Conservation (phyloP, 371 early-diverging fungal genomes). For the Rhizopus delemar region DNA sequence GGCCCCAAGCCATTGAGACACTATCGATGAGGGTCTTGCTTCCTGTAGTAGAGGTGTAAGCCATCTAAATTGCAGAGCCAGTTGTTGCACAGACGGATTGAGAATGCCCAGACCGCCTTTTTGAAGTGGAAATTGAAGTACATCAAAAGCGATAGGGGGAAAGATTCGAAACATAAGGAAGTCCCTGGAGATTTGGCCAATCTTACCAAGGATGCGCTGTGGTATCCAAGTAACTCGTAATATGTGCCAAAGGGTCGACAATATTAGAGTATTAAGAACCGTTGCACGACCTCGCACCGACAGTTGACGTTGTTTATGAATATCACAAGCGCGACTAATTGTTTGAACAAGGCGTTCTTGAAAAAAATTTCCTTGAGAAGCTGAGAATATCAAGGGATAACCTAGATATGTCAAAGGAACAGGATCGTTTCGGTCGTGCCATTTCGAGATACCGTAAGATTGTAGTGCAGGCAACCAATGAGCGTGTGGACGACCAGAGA, state of each 20-base stretch:
- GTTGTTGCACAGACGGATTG: background rate
- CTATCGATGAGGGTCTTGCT: background rate
- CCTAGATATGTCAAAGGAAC: no score
- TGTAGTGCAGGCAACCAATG: background rate
- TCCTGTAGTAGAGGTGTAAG: background rate
- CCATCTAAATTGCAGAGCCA: background rate
- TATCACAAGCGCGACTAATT: no score
- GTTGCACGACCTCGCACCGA: no score
- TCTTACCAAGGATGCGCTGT: background rate
- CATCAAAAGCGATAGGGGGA: background rate
- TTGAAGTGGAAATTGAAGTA: background rate
- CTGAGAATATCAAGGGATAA: no score
- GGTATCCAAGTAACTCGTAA: no score
- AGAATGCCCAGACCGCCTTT: background rate
- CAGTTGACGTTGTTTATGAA: no score
- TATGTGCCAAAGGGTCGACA: no score
- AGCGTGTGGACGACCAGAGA: background rate
- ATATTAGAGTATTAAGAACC: no score
- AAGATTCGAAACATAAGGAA: background rate
- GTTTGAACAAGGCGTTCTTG: no score
- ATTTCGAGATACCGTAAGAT: background rate
- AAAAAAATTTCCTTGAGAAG: no score
- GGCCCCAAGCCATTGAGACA: background rate
- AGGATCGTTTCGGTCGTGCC: no score
- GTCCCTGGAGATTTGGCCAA: background rate